A percentile compares a stretch with the other conserved stretches of the same genome.
Evolutionary conservation across 257 asterid genomes (phyloP).

Genomic region (Verbascum thapsus): DNA sequence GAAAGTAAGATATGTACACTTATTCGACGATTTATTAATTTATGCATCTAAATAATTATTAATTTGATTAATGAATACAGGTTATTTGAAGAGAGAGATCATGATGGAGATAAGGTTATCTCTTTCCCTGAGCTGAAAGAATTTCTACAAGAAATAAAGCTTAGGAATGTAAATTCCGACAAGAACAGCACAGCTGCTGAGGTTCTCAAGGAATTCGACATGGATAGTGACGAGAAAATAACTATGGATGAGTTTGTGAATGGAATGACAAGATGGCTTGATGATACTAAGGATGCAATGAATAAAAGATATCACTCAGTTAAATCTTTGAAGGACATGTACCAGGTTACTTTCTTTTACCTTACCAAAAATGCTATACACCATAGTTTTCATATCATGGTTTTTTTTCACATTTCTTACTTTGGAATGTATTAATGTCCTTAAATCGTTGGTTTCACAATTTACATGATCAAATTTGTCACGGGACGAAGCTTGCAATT

Average conservation of each 20-base stretch:
- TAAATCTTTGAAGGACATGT: slow-evolving; percentile 50
- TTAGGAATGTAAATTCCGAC: slow-evolving; percentile 32
- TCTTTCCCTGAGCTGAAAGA: slow-evolving; percentile 48
- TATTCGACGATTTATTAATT: no score
- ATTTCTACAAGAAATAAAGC: slow-evolving; percentile 43
- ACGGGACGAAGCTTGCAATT: no score
- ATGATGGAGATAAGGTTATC: slow-evolving; percentile 46
- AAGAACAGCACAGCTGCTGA: slow-evolving; percentile 37
- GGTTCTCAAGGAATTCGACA: slow-evolving; percentile 51
- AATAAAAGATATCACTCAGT: slow-evolving; percentile 45
- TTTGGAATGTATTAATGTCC: no score
- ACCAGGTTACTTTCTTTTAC: slow-evolving; percentile 34
- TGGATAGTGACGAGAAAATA: slow-evolving; percentile 46
- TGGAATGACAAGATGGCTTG: slow-evolving; percentile 61
- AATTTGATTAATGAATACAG: slow-evolving; percentile 23
- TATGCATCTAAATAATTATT: no score
- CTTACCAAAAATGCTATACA: no score
- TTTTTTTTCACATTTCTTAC: no score
- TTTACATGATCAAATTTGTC: no score
- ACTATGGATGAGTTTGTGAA: slow-evolving; percentile 53
- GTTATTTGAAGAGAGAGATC: slow-evolving; percentile 48
- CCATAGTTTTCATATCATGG: no score
- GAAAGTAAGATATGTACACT: slow-evolving; percentile 35
- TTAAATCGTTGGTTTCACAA: no score
- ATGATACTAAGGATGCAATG: slow-evolving; percentile 56